A percentile compares a stretch with the other conserved stretches of the same genome.
Evolutionary conservation across 2,329 filamentous ascomycete genomes (phyloP).

Genomic region (Alternaria brassicae): DNA sequence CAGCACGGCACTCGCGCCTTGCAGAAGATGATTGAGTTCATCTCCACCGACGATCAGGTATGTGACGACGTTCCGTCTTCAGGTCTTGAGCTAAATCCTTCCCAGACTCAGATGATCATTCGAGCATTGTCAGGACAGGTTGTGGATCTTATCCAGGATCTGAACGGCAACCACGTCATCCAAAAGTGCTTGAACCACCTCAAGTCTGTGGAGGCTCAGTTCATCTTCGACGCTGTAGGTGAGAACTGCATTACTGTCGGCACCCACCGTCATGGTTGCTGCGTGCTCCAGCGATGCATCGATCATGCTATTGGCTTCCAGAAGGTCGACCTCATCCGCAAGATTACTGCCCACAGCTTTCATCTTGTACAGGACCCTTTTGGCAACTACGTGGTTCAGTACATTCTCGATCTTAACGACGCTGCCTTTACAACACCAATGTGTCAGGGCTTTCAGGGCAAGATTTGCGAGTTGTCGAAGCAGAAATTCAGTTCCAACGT

Average conservation of each 20-base stretch:
- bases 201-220: constrained; percentile 81
- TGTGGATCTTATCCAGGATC: constrained; percentile 92
- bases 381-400: constrained; percentile 98
- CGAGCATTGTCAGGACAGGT: constrained; percentile 82
- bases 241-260: constrained; percentile 86
- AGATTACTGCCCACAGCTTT: constrained; percentile 89
- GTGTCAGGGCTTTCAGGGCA: constrained; percentile 77
- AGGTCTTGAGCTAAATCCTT: constrained; percentile 16
- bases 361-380: constrained; percentile 94
- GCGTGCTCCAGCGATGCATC: constrained; percentile 96
- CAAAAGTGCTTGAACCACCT: constrained; percentile 99
- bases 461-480: constrained; percentile 77
- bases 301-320: constrained; percentile 92
- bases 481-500: constrained; percentile 99
- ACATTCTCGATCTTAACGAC: constrained; percentile 93
- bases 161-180: constrained; percentile 98
- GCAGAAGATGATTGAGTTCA: constrained; percentile 99
- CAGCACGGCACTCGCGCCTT: constrained; percentile 95
- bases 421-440: constrained; percentile 86
- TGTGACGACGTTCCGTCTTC: constrained; percentile 17
- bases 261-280: constrained; percentile 97
- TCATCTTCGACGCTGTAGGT: constrained; percentile 96
- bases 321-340: constrained; percentile 82
- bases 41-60: constrained; percentile 79
- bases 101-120: constrained; percentile 79